phyloP scores from a whole-genome alignment of 2,329 filamentous ascomycete genomes.

The Calonectria fujianensis region DNA sequence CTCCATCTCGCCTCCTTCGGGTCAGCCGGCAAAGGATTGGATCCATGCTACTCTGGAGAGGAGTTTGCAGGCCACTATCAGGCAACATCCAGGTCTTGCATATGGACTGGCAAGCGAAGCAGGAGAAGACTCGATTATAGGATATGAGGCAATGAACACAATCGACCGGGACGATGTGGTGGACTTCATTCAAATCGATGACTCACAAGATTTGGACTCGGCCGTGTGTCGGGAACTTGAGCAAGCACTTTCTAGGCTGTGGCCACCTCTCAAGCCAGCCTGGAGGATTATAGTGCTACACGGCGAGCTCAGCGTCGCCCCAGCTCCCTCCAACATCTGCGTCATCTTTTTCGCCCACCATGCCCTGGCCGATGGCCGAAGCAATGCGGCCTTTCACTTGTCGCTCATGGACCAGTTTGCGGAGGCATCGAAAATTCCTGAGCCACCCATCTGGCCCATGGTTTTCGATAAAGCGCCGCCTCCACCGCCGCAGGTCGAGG shows the following conservation, averaged over 20 bases:
- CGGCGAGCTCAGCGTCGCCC: background rate
- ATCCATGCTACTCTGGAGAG: conserved; percentile 5
- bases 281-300: conserved; percentile 39
- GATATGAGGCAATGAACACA: conserved; percentile 6
- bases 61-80: conserved; percentile 35
- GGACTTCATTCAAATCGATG: background rate
- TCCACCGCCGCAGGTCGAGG: conserved; percentile 22
- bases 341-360: conserved; percentile 41
- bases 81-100: background rate
- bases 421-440: background rate
- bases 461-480: background rate
- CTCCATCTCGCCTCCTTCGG: background rate
- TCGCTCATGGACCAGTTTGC: conserved; percentile 25
- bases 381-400: conserved; percentile 34
- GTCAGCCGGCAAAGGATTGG: background rate
- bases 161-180: conserved; percentile 31
- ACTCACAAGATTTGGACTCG: background rate
- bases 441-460: conserved; percentile 30
- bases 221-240: background rate
- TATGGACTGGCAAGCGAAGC: conserved; percentile 24
- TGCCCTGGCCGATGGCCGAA: conserved; percentile 42
- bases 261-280: conserved; percentile 24
- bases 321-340: background rate
- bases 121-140: background rate
- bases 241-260: conserved; percentile 14